These are phyloP conservation scores for Candida sakaeoensis DNA, from an alignment of 805 yeast species.

Conservation along the genomic window DNA sequence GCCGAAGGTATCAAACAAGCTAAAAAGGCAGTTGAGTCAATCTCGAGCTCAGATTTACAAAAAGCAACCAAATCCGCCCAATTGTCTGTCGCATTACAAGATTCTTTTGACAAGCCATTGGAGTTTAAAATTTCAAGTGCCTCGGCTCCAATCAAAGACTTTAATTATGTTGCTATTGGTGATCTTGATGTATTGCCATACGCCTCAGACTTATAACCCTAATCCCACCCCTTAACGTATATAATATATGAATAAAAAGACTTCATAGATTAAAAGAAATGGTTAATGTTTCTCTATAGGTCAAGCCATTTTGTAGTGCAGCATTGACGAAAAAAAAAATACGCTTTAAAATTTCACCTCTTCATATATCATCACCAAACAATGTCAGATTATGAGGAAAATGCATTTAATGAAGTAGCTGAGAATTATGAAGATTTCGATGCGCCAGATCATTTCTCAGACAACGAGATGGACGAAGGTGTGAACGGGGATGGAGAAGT, in stretches of 20 bases:
- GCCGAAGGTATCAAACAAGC: slow-evolving; percentile 59
- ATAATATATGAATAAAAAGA: neutral
- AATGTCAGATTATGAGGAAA: slow-evolving; percentile 44
- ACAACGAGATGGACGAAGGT: slow-evolving; percentile 51
- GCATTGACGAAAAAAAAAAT: neutral
- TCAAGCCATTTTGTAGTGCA: slow-evolving; percentile 1
- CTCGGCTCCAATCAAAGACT: slow-evolving; percentile 49
- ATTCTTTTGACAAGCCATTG: slow-evolving; percentile 29
- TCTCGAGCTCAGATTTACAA: slow-evolving; percentile 50
- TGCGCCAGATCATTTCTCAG: slow-evolving; percentile 74
- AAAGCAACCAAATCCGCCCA: slow-evolving; percentile 45
- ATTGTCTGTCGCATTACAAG: slow-evolving; percentile 41
- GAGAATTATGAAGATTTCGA: slow-evolving; percentile 80
- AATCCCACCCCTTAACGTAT: neutral
- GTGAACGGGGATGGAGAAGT: slow-evolving; percentile 39
- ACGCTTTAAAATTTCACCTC: neutral
- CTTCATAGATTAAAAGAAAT: neutral
- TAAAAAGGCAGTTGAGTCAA: slow-evolving; percentile 37
- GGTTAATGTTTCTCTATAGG: no score
- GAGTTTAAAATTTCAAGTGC: slow-evolving; percentile 31
- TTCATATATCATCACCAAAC: neutral
- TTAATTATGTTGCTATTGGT: slow-evolving; percentile 88
- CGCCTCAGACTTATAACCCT: slow-evolving; percentile 73
- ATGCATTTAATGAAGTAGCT: slow-evolving; percentile 61
- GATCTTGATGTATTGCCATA: slow-evolving; percentile 81